A percentile compares a stretch with the other conserved stretches of the same genome.
Evolutionary conservation across 768 basidiomycete species (phyloP).

Genomic region (Panellus pusillus): DNA sequence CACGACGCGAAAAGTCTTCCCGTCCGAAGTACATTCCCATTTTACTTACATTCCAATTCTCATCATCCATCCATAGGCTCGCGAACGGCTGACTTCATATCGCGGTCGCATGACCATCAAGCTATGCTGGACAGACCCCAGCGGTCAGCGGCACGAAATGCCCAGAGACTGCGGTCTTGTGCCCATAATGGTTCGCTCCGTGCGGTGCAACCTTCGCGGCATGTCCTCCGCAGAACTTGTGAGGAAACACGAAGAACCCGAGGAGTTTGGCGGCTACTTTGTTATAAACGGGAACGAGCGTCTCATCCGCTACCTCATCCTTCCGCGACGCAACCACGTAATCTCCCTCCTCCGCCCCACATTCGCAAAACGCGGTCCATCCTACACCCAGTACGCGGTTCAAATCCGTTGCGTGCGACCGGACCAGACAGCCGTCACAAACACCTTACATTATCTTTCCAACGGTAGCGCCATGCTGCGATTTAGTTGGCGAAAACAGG

Average conservation of each 20-base stretch:
- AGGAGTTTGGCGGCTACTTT: conserved; percentile 99
- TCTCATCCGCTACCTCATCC: conserved; percentile 94
- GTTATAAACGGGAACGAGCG: conserved; percentile 99
- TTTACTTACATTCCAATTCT: conserved; percentile 7
- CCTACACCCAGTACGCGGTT: conserved; percentile 92
- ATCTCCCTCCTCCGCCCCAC: conserved; percentile 90
- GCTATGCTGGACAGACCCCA: conserved; percentile 78
- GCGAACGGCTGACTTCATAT: conserved; percentile 92
- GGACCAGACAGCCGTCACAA: conserved; percentile 92
- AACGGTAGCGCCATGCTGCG: conserved; percentile 97
- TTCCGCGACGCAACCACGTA: conserved; percentile 94
- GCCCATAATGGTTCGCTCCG: conserved; percentile 97
- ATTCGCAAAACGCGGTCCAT: conserved; percentile 89
- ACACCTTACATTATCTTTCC: conserved; percentile 95
- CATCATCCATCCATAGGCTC: conserved; percentile 60
- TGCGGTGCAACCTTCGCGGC: conserved; percentile 85
- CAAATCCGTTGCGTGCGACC: conserved; percentile 93
- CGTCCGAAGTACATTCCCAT: conserved; percentile 67
- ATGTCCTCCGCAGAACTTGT: conserved; percentile 88
- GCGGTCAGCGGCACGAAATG: conserved; percentile 65
- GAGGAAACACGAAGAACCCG: conserved; percentile 89
- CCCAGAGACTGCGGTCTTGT: conserved; percentile 89
- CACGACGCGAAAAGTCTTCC: conserved; percentile 78
- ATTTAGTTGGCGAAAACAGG: conserved; percentile 96
- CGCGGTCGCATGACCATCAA: conserved; percentile 86